Evolutionary conservation across 495 filamentous ascomycete genomes (phyloP).

Genomic region (Podospora sp.): DNA sequence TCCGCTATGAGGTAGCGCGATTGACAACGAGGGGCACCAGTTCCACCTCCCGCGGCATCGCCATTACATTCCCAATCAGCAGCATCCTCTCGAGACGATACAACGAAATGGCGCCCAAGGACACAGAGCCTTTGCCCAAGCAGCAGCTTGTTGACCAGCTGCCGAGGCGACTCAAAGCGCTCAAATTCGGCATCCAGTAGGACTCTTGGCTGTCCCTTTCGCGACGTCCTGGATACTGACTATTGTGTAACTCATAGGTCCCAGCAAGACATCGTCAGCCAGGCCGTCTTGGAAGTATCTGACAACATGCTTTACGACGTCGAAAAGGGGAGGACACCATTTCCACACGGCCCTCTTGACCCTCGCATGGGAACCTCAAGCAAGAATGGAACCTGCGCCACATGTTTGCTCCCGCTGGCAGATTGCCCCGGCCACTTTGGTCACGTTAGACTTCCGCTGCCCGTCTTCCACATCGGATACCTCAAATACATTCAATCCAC

Average conservation of each 20-base stretch:
- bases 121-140: slow-evolving; percentile 55
- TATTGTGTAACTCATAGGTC: slow-evolving; percentile 56
- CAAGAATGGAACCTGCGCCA: slow-evolving; percentile 70
- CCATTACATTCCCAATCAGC: no score
- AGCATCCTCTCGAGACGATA: no score
- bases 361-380: slow-evolving; percentile 75
- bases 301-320: slow-evolving; percentile 90
- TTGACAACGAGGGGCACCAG: slow-evolving; percentile 23
- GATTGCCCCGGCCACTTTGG: slow-evolving; percentile 95
- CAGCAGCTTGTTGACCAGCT: slow-evolving; percentile 84
- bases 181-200: slow-evolving; percentile 91
- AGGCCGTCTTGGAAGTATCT: slow-evolving; percentile 88
- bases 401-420: slow-evolving; percentile 75
- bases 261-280: slow-evolving; percentile 89
- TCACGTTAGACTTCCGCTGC: slow-evolving; percentile 83
- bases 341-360: slow-evolving; percentile 83
- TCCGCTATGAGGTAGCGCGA: slow-evolving; percentile 27
- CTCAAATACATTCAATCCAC: slow-evolving; percentile 87
- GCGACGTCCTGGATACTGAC: slow-evolving; percentile 19
- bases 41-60: slow-evolving; percentile 11
- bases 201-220: slow-evolving; percentile 31
- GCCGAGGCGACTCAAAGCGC: slow-evolving; percentile 86
- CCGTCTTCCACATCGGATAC: slow-evolving; percentile 94
- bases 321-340: slow-evolving; percentile 67
- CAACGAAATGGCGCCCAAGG: slow-evolving; percentile 22